A percentile compares a stretch with the other conserved stretches of the same genome.
Evolutionary conservation across 345 rosid genomes (phyloP).

Genomic region (Eucalyptus curtisii): DNA sequence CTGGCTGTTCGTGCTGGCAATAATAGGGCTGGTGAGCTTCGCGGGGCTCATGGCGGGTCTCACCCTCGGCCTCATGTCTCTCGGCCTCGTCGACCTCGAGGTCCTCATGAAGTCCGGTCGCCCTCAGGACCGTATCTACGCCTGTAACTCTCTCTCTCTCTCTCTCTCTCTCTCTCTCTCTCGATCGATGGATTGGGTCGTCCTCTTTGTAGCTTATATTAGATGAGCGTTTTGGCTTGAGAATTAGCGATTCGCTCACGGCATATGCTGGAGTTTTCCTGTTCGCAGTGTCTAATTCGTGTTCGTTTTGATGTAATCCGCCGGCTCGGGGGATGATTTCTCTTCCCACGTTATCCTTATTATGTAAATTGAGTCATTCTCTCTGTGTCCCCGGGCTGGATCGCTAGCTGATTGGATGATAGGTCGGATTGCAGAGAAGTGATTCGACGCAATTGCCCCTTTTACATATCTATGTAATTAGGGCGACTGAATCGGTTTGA

Average conservation of each 20-base stretch:
- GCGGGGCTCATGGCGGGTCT: slow-evolving; percentile 94
- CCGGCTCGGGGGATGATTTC: background rate
- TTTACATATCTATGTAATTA: background rate
- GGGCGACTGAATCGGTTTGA: background rate
- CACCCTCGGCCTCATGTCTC: slow-evolving; percentile 95
- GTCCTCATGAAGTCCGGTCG: slow-evolving; percentile 90
- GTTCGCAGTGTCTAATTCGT: background rate
- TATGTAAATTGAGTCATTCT: background rate
- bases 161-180: background rate
- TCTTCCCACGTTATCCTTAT: background rate
- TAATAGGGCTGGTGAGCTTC: slow-evolving; percentile 51
- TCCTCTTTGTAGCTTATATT: background rate
- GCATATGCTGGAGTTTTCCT: background rate
- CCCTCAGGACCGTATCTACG: slow-evolving; percentile 76
- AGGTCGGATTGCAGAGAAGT: background rate
- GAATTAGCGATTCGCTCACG: background rate
- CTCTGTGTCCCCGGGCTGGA: background rate
- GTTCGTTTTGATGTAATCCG: background rate
- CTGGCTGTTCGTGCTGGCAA: slow-evolving; percentile 25
- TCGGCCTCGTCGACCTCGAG: slow-evolving; percentile 91
- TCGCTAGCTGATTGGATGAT: background rate
- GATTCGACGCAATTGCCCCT: background rate
- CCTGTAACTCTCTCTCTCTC: slow-evolving; percentile 21
- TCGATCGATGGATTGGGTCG: background rate
- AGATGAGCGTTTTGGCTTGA: background rate